These are phyloP conservation scores for Penicillium corylophilum DNA, from an alignment of 2,329 filamentous ascomycete genomes.

Conservation along the genomic window DNA sequence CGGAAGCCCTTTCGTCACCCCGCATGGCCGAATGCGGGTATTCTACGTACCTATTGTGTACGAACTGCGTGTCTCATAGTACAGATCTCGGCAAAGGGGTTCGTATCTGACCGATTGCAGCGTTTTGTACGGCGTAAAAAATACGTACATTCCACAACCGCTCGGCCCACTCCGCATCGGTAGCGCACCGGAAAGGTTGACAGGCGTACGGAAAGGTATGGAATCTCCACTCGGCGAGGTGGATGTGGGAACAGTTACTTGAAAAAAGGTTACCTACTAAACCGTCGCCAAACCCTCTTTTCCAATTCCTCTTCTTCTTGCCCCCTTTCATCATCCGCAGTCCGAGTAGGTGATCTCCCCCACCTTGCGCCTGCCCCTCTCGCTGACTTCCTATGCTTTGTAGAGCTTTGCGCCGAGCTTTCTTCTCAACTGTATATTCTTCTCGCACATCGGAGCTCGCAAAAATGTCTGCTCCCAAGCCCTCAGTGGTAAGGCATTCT, in stretches of 20 bases:
- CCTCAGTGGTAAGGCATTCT: conserved; percentile 39
- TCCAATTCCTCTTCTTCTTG: not conserved
- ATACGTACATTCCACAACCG: not conserved
- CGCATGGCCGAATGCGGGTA: conserved; percentile 32
- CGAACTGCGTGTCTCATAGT: not conserved
- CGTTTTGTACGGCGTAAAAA: not conserved
- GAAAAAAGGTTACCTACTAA: not conserved
- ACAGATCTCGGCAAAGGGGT: not conserved
- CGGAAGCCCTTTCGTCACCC: conserved; percentile 31
- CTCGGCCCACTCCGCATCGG: conserved; percentile 1
- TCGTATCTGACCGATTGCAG: not conserved
- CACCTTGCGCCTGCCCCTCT: not conserved
- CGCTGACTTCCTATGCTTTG: conserved; percentile 1
- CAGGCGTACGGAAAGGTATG: not conserved
- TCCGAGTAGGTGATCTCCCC: conserved; percentile 4
- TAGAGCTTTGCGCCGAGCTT: conserved; percentile 3
- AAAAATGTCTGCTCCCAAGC: conserved; percentile 41
- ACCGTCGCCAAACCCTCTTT: not conserved
- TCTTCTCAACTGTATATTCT: not conserved
- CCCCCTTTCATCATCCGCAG: not conserved
- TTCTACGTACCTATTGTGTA: not conserved
- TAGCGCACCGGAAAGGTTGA: not conserved
- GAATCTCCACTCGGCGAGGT: not conserved
- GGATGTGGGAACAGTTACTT: not conserved
- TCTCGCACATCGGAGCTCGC: conserved; percentile 5